phyloP scores from a whole-genome alignment of 2,329 filamentous ascomycete species.

The Pseudonectria foliicola region DNA sequence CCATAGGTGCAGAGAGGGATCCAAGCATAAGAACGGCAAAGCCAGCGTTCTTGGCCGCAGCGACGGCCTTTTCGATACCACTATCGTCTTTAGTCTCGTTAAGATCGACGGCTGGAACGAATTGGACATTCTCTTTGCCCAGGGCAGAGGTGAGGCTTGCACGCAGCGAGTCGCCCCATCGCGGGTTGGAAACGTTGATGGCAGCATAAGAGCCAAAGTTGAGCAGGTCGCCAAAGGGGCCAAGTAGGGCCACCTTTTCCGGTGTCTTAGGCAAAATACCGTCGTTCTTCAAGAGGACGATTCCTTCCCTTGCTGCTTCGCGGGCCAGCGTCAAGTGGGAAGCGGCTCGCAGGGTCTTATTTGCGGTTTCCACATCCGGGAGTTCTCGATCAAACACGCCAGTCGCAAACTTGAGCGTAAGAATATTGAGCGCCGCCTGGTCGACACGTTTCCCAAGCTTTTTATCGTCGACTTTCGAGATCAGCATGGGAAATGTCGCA shows the following conservation, averaged over 20 bases:
- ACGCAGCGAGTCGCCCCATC: conserved; percentile 12
- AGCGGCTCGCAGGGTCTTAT: conserved; percentile 8
- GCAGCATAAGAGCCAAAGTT: conserved; percentile 14
- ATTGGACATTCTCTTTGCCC: conserved; percentile 10
- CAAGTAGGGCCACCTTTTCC: conserved; percentile 11
- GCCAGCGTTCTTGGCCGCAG: conserved; percentile 21
- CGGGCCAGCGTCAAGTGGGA: conserved; percentile 7
- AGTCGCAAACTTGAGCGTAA: conserved; percentile 24
- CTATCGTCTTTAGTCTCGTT: conserved; percentile 12
- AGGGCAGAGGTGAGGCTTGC: conserved; percentile 9
- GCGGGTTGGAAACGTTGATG: conserved; percentile 10
- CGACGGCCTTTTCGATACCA: conserved; percentile 15
- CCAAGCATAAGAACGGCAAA: conserved; percentile 25
- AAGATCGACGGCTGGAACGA: conserved; percentile 9
- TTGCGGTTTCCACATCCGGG: conserved; percentile 11
- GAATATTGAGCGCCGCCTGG: conserved; percentile 18
- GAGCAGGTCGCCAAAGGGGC: conserved; percentile 21
- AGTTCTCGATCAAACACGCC: conserved; percentile 21
- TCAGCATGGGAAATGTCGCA: conserved; percentile 17
- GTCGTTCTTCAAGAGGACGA: conserved; percentile 60
- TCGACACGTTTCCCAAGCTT: conserved; percentile 17
- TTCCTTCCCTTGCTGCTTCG: conserved; percentile 10
- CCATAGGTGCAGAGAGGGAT: conserved; percentile 19
- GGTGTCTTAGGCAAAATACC: conserved; percentile 44
- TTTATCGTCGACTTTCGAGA: conserved; percentile 13